A percentile compares a stretch with the other conserved stretches of the same genome.
phyloP scores from a whole-genome alignment of 768 basidiomycete genomes.

The Botryobasidium botryosum region DNA sequence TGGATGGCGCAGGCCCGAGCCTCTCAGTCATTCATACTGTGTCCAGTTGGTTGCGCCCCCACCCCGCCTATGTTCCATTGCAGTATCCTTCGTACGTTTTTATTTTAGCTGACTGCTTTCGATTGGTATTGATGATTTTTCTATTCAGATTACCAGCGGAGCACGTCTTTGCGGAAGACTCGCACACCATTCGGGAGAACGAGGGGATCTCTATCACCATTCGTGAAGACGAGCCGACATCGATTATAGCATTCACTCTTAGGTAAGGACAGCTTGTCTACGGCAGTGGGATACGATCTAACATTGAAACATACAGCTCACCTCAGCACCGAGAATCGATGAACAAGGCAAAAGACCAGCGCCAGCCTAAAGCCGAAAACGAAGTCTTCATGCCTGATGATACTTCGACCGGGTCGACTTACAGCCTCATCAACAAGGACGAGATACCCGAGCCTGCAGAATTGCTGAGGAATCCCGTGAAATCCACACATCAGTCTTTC shows the following conservation, averaged over 20 bases:
- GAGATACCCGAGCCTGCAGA: conserved; percentile 18
- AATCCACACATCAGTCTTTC: conserved; percentile 11
- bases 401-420: conserved; percentile 67
- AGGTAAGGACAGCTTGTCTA: too few species aligned
- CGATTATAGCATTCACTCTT: conserved; percentile 88
- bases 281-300: too few species aligned
- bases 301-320: too few species aligned
- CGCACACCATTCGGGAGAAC: conserved; percentile 88
- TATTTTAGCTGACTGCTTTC: not conserved
- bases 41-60: conserved; percentile 12
- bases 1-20: too few species aligned
- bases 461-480: conserved; percentile 16
- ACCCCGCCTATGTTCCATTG: conserved; percentile 4
- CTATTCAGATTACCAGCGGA: conserved; percentile 25
- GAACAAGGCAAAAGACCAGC: conserved; percentile 58
- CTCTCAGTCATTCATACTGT: conserved; percentile 10
- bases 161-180: conserved; percentile 86
- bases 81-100: conserved; percentile 12
- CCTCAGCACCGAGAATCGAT: conserved; percentile 71
- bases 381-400: conserved; percentile 94
- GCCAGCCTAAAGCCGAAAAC: conserved; percentile 32
- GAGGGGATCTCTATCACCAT: conserved; percentile 99
- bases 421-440: conserved; percentile 84
- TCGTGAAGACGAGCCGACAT: conserved; percentile 91
- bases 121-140: conserved; percentile 1